Conservation (phyloP, 2,329 filamentous ascomycete genomes). For the Sporothrix mexicana region DNA sequence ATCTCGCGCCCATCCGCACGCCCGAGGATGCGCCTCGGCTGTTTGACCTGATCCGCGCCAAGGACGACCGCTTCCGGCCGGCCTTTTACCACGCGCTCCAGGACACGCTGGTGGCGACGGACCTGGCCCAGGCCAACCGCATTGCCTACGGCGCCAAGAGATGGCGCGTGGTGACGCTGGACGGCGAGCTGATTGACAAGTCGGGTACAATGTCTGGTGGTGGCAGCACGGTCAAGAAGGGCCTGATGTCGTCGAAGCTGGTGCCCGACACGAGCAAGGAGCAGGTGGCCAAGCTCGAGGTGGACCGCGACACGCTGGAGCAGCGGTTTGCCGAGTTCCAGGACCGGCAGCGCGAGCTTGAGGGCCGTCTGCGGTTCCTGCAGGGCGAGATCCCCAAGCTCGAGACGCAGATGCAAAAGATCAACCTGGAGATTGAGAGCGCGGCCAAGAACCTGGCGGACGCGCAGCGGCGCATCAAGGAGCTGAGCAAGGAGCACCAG, state of each 20-base stretch:
- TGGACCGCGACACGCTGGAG: conserved; percentile 84
- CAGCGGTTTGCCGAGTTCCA: conserved; percentile 83
- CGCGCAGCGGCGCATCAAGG: conserved; percentile 81
- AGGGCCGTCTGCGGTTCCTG: conserved; percentile 72
- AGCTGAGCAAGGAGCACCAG: conserved; percentile 80
- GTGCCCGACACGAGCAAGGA: conserved; percentile 87
- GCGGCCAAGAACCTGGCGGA: conserved; percentile 83
- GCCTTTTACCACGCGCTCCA: conserved; percentile 96
- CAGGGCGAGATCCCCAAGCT: conserved; percentile 80
- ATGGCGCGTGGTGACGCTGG: conserved; percentile 95
- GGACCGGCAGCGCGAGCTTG: conserved; percentile 80
- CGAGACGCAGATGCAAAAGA: conserved; percentile 90
- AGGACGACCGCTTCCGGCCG: conserved; percentile 82
- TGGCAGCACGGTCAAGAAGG: conserved; percentile 86
- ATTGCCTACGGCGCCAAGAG: conserved; percentile 93
- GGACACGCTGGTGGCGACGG: conserved; percentile 90
- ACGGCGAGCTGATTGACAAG: conserved; percentile 95
- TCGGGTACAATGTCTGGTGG: conserved; percentile 99
- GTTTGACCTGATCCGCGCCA: conserved; percentile 89
- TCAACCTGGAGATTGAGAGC: conserved; percentile 86
- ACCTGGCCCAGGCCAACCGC: conserved; percentile 93
- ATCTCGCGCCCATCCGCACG: conserved; percentile 80
- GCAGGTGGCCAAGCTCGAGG: conserved; percentile 84
- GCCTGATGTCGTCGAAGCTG: conserved; percentile 95
- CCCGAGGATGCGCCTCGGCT: conserved; percentile 90